Evolutionary conservation across 2,329 filamentous ascomycete genomes (phyloP), one percentile per base, ranked within the genome.

Genomic region (Phoma sp.): DNA sequence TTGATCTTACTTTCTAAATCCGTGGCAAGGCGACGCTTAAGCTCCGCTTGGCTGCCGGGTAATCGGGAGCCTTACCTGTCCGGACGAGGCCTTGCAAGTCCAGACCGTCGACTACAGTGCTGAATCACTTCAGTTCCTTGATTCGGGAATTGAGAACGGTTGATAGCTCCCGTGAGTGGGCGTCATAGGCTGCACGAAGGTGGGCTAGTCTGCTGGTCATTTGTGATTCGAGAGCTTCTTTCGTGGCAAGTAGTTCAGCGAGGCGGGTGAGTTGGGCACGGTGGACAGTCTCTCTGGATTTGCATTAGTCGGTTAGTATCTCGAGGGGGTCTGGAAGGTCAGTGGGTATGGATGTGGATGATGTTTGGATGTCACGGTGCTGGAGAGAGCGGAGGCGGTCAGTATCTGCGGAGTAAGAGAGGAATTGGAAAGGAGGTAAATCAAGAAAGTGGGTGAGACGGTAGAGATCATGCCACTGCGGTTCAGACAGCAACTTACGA

Each of bases 181-280:
- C 54, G 10, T 65, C 33, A 39, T 70, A 71, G 11, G 38, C 42
- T 2, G 47, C 42, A 21, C 55, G 54, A 48, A 74, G 37, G 12
- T 38, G 30, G 3, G 29, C 47, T 6, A 69, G 40, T 30, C 61
- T 66, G 25, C 42, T 38, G 2, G 42, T 47, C 64, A 74, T 69
- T 6, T 52, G 33, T n/a, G 56, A 47, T 51, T 73, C 71, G 34
- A 73, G 57, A 2, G 56, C 46, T 14, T 53, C 47, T 38, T 73
- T 72, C 28, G 58, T 47, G 7, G 42, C 47, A 15, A 73, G 38
- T 0, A 74, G 62, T 1, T 61, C 43, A 9, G 59, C 47, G 37
- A 74, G 62, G 11, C 61, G 62, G 21, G 56, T 48, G 29, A 69
- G 47, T 47, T 71, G 65, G 7, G 64, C 62, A 38, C 60, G 18